These are phyloP conservation scores for Suhomyces wounanorum DNA, from an alignment of 1,139 yeast species.

Conservation along the genomic window DNA sequence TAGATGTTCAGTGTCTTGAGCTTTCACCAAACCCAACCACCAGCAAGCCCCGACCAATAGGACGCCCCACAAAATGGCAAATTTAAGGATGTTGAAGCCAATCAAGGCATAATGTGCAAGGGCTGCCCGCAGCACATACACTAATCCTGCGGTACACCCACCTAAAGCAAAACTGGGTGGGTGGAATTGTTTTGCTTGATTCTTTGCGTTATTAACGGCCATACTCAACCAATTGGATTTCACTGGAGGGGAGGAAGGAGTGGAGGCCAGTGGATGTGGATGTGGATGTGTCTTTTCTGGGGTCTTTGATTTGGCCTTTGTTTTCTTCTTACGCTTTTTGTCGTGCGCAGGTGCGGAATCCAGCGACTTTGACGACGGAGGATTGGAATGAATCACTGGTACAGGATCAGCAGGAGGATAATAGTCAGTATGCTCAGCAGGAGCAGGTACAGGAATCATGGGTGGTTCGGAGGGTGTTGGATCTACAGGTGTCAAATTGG, in stretches of 20 bases:
- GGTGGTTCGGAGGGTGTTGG: not conserved
- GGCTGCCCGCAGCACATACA: conserved; percentile 25
- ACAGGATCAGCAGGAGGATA: not conserved
- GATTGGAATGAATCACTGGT: not conserved
- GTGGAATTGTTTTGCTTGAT: conserved; percentile 23
- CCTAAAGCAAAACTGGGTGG: conserved; percentile 40
- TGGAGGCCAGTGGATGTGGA: not conserved
- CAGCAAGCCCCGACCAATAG: conserved; percentile 30
- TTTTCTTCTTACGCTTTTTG: conserved; percentile 10
- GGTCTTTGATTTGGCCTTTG: conserved; percentile 7
- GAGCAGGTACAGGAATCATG: not conserved
- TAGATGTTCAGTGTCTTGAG: conserved; percentile 23
- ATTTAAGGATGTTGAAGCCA: conserved; percentile 24
- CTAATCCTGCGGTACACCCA: conserved; percentile 23
- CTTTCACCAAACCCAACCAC: conserved; percentile 34
- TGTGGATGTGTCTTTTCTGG: conserved; percentile 3
- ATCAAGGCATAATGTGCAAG: conserved; percentile 24
- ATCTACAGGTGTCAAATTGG: not conserved
- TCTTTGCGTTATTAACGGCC: conserved; percentile 5
- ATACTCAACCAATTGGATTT: conserved; percentile 5
- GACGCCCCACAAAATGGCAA: conserved; percentile 29
- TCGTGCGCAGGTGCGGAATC: conserved; percentile 9
- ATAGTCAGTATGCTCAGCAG: not conserved
- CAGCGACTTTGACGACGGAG: conserved; percentile 2
- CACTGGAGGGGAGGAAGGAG: not conserved